Evolutionary conservation across 164 flowering plant species (phyloP).

Genomic region (Annona squamosa): DNA sequence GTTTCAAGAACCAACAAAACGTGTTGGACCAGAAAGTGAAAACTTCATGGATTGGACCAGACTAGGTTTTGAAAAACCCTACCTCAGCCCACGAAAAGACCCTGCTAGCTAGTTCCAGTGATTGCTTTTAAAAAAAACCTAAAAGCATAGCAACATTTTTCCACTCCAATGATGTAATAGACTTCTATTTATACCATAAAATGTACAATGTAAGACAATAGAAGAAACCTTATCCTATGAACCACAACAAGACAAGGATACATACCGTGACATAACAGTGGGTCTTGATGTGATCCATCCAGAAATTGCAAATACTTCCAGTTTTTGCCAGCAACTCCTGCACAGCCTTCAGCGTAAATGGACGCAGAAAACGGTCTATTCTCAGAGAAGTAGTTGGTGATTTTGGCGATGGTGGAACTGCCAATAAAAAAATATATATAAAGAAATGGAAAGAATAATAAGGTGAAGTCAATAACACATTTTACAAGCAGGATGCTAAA

Average conservation of each 20-base stretch:
- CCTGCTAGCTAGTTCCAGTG: no score
- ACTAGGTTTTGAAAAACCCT: no score
- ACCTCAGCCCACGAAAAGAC: no score
- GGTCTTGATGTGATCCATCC: constrained; percentile 99
- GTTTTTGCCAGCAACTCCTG: constrained; percentile 91
- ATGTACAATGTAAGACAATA: no score
- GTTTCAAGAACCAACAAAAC: no score
- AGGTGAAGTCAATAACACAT: background rate
- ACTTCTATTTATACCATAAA: no score
- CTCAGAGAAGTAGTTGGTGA: constrained; percentile 71
- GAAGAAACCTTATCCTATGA: background rate
- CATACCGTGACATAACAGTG: constrained; percentile 88
- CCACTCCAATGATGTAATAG: background rate
- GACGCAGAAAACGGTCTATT: constrained; percentile 85
- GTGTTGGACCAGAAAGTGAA: no score
- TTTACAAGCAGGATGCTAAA: background rate
- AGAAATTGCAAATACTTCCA: constrained; percentile 66
- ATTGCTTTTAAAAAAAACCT: no score
- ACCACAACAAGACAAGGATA: background rate
- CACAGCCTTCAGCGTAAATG: constrained; percentile 91
- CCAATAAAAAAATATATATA: background rate
- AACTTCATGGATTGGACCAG: no score
- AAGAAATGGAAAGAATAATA: background rate
- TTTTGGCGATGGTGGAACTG: constrained; percentile 79
- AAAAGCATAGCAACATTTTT: no score